Percentiles rank a stretch among this genome's conserved stretches.
phyloP scores from a whole-genome alignment of 257 asterid genomes.

The Nicotiana paniculata region DNA sequence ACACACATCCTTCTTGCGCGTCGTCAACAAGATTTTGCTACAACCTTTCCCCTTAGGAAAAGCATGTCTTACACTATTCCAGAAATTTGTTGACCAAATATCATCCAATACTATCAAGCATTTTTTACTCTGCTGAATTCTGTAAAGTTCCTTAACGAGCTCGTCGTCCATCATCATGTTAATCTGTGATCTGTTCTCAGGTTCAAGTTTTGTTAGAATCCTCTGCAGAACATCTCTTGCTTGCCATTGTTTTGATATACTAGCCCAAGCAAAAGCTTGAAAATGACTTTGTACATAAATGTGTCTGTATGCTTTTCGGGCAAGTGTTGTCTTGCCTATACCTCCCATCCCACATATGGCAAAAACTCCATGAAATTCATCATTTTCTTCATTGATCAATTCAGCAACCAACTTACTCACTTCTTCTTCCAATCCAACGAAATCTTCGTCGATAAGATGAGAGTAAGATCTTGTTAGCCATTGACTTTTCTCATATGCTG shows the following conservation, averaged over 20 bases:
- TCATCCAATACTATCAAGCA: constrained; percentile 51
- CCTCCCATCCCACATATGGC: constrained; percentile 49
- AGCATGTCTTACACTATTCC: constrained; percentile 31
- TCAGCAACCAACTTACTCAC: constrained; percentile 24
- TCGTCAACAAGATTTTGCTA: constrained; percentile 36
- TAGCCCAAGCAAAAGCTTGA: constrained; percentile 46
- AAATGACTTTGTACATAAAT: constrained; percentile 23
- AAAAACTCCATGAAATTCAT: constrained; percentile 16
- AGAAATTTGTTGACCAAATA: constrained; percentile 39
- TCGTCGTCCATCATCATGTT: constrained; percentile 21
- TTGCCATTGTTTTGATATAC: constrained; percentile 49
- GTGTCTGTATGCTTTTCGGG: constrained; percentile 37
- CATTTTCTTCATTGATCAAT: constrained; percentile 19
- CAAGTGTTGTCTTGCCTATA: constrained; percentile 47
- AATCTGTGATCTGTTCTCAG: constrained; percentile 28
- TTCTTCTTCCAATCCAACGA: constrained; percentile 41
- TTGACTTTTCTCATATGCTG: constrained; percentile 3
- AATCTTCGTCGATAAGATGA: constrained; percentile 32
- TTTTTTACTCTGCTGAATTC: constrained; percentile 27
- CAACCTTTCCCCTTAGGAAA: constrained; percentile 23
- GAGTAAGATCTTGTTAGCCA: constrained; percentile 30
- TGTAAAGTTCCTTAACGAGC: constrained; percentile 34
- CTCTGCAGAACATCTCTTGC: constrained; percentile 36
- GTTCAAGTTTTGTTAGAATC: constrained; percentile 42
- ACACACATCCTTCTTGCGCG: constrained; percentile 38